Percentiles rank a stretch among this genome's conserved stretches.
These are phyloP conservation scores for Aquilaria agallochum DNA, from an alignment of 441 rosid species.

Conservation along the genomic window DNA sequence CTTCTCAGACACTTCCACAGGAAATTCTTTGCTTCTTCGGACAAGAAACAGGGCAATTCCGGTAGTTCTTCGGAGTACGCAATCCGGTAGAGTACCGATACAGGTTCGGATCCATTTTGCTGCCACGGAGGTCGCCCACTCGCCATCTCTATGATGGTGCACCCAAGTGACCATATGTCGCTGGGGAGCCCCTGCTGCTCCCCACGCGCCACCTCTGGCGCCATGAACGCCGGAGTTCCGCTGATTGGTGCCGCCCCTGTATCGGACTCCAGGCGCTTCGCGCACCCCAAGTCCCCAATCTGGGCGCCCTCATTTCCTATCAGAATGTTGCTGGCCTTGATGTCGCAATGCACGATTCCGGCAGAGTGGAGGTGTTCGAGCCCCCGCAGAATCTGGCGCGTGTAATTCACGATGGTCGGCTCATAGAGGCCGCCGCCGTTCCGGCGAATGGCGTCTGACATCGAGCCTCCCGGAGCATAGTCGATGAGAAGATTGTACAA, in stretches of 20 bases:
- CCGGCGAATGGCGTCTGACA: slow-evolving; percentile 31
- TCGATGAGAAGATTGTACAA: slow-evolving; percentile 68
- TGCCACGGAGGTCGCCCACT: slow-evolving; percentile 54
- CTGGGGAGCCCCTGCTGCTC: slow-evolving; percentile 55
- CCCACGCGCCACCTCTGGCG: slow-evolving; percentile 89
- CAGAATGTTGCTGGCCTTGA: slow-evolving; percentile 59
- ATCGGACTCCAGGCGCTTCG: slow-evolving; percentile 34
- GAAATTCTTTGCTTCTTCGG: slow-evolving; percentile 70
- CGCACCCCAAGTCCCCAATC: slow-evolving; percentile 76
- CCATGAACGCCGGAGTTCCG: slow-evolving; percentile 77
- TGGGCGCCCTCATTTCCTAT: slow-evolving; percentile 45
- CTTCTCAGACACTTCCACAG: slow-evolving; percentile 60
- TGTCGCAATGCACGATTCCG: slow-evolving; percentile 72
- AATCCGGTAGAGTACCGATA: slow-evolving; percentile 44
- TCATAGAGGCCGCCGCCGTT: slow-evolving; percentile 42
- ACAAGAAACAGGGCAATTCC: slow-evolving; percentile 43
- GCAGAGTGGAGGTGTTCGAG: slow-evolving; percentile 55
- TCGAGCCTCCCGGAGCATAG: slow-evolving; percentile 52
- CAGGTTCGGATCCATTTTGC: slow-evolving; percentile 30
- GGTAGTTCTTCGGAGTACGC: slow-evolving; percentile 54
- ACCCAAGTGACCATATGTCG: slow-evolving; percentile 73
- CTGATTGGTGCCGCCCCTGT: slow-evolving; percentile 16
- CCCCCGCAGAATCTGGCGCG: slow-evolving; percentile 52
- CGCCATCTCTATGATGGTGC: slow-evolving; percentile 73
- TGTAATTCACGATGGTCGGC: slow-evolving; percentile 29